Conservation (phyloP, 371 early-diverging fungal genomes). For the Rhizopus stolonifer region DNA sequence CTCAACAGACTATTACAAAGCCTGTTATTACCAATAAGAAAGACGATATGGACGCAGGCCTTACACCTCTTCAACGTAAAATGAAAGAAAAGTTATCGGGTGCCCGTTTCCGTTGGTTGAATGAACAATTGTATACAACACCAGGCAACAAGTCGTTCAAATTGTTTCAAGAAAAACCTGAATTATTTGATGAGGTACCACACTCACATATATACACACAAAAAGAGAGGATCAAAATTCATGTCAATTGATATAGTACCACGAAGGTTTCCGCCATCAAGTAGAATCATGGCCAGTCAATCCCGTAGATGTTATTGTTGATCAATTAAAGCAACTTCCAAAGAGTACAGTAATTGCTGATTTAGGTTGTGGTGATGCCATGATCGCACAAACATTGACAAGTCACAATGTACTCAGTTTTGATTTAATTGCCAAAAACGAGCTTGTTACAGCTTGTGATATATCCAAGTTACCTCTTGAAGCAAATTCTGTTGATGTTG, state of each 20-base stretch:
- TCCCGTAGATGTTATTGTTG: slow-evolving; percentile 90
- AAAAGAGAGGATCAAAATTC: not conserved
- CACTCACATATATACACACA: not conserved
- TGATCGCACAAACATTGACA: slow-evolving; percentile 77
- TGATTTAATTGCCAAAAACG: slow-evolving; percentile 88
- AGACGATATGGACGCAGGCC: slow-evolving; percentile 24
- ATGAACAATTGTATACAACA: slow-evolving; percentile 93
- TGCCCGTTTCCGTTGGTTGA: slow-evolving; percentile 92
- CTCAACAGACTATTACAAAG: not conserved
- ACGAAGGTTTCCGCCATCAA: slow-evolving; percentile 94
- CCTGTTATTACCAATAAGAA: not conserved
- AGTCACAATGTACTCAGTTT: slow-evolving; percentile 85
- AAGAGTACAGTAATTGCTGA: slow-evolving; percentile 81
- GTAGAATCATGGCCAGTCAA: slow-evolving; percentile 96
- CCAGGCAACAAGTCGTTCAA: slow-evolving; percentile 71
- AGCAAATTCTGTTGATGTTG: slow-evolving; percentile 79
- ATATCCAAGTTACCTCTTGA: slow-evolving; percentile 84
- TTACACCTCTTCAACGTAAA: slow-evolving; percentile 74
- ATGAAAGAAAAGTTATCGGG: slow-evolving; percentile 86
- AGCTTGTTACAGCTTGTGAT: slow-evolving; percentile 90
- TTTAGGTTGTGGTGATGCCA: slow-evolving; percentile 98
- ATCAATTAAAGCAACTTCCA: slow-evolving; percentile 58
- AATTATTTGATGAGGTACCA: slow-evolving; percentile 82
- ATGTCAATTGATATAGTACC: slow-evolving; percentile 65
- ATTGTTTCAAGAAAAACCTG: slow-evolving; percentile 82